Evolutionary conservation across 2,329 filamentous ascomycete species (phyloP).

Genomic region (Aspergillus fumigatiaffinis): DNA sequence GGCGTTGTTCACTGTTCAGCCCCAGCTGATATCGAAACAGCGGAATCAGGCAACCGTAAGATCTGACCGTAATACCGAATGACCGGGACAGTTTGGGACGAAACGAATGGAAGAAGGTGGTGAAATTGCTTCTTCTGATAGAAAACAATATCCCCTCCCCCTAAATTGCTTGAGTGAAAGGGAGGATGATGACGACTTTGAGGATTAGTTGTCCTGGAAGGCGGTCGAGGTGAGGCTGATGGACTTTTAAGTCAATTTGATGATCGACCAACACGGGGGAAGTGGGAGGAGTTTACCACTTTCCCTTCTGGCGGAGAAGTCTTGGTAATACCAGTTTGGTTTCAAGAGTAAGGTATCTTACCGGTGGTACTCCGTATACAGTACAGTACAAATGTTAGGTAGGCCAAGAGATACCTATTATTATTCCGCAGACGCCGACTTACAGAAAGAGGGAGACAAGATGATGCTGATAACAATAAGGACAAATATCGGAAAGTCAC

Average conservation of each 20-base stretch:
- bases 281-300: background rate
- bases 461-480: slow-evolving; percentile 6
- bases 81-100: background rate
- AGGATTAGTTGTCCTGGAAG: slow-evolving; percentile 18
- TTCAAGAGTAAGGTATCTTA: background rate
- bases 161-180: slow-evolving; percentile 9
- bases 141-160: slow-evolving; percentile 9
- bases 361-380: background rate
- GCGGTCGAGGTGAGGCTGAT: slow-evolving; percentile 28
- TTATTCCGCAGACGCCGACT: too few species aligned
- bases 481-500: background rate
- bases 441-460: background rate
- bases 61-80: slow-evolving; percentile 1
- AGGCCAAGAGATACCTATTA: background rate
- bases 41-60: slow-evolving; percentile 1
- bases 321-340: background rate
- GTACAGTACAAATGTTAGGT: background rate
- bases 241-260: slow-evolving; percentile 5
- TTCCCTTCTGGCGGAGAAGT: background rate
- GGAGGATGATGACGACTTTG: background rate
- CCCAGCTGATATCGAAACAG: slow-evolving; percentile 6
- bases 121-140: background rate
- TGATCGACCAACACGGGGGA: slow-evolving; percentile 6
- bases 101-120: background rate
- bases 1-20: slow-evolving; percentile 8